Base-by-base conservation (phyloP, 345 rosid species). In the Geranium rotundifolium region DNA sequence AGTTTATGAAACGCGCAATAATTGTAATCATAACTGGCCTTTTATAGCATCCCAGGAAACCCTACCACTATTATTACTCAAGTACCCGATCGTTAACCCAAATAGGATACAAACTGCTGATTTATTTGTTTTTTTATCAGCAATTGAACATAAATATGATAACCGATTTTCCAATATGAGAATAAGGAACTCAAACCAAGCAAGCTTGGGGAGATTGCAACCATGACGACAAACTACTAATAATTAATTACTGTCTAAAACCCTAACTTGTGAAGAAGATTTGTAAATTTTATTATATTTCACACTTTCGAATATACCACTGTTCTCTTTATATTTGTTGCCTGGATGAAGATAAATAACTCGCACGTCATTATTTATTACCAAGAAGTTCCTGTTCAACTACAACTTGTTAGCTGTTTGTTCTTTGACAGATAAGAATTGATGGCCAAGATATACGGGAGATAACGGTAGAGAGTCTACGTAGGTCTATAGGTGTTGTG, bases 391-490 rank as follows among this genome's bases (percentile, higher is more conserved):
- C 52, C 52, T 46, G 52, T 46, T 56, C 30, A 15, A 62, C 20
- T 46, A n/a, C 13, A 2, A 15, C 27, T 23, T 58, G 19, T 57
- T 46, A 5, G 41, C 8, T 39, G 54, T 62, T 56, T 56, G 49
- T 29, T 55, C 8, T 19, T 73, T 67, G 62, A 67, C 80, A 93
- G 97, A 73, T 90, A 61, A 78, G 68, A 62, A 85, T 90, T 60
- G 99, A 93, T 67, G 95, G 82, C 67, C 97, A 93, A 82, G 91
- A 93, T 67, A 79, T 88, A 73, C 76, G 83, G 61, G 85, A 93
- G 69, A 87, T 88, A 29, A 83, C 81, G 41, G 70, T 84, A 65
- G 84, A 80, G 73, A 90, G 99, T 71, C 80, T 90, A 66, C 76
- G 99, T 58, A 75, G 71, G 63, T 72, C 80, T 60, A 74, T 90